Evolutionary conservation across 345 rosid species (phyloP), one percentile per base, ranked within the genome.

Genomic region (Eucalyptus decipiens): DNA sequence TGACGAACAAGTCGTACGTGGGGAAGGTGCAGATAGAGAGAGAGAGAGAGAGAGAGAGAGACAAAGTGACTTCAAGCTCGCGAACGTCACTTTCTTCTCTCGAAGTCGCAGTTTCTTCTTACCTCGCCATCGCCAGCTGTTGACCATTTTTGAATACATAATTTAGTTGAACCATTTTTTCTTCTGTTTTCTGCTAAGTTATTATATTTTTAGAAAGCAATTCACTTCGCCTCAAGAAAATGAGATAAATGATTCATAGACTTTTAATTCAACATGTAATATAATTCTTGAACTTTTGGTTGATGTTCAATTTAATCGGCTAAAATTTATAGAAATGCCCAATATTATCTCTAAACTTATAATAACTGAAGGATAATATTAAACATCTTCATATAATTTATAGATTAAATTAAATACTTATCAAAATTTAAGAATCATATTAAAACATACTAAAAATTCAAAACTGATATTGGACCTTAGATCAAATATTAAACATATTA

Each of bases 321-420:
- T 52, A 19, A 52, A 52, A 3, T 19, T 24, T 9, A 24, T 24
- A 24, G 0, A 54, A 21, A 56, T 23, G 1, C 0, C 3, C 0
- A 56, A 56, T 56, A 26, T 56, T 24, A 56, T 52, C 3, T 21
- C 11, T 54, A 21, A 54, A 54, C 5, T 54, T 54, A 18, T 18
- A 52, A 18, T 52, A 56, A 56, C 1, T 0, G 1, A 4, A 56
- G 5, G 1, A 52, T 52, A 52, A 52, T 52, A 52, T 19, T 52
- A 52, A 52, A 56, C 4, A 56, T 56, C 3, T 9, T 56, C 13
- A 56, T 56, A 10, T 24, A 56, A 23, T 23, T 56, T 23, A 56
- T 56, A 11, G 3, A 56, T 56, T 56, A 56, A 56, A 56, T 56
- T 56, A 0, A 54, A 54, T 23, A 54, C 1, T 0, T 54, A 56